Evolutionary conservation across 257 asterid genomes (phyloP).

Genomic region (Solanum chilense): DNA sequence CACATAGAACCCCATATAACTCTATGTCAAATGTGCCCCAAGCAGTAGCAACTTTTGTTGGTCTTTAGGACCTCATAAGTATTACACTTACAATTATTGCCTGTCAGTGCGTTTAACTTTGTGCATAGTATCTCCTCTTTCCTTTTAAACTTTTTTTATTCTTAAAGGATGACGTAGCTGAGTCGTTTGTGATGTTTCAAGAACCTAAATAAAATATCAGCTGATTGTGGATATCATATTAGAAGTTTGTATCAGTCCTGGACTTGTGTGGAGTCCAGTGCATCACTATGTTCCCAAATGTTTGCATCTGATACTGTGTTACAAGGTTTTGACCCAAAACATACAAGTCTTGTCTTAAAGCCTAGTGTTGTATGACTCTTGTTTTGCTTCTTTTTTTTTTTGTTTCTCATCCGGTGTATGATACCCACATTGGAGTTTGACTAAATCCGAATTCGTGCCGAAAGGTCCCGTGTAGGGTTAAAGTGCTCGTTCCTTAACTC

Average conservation of each 20-base stretch:
- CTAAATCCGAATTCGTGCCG: background rate
- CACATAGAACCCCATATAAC: background rate
- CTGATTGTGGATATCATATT: background rate
- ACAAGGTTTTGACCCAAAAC: background rate
- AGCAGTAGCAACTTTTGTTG: background rate
- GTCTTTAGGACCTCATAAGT: background rate
- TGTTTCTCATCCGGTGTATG: background rate
- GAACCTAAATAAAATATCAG: background rate
- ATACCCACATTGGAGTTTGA: background rate
- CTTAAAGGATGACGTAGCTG: background rate
- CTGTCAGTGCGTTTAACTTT: background rate
- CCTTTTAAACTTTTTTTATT: background rate
- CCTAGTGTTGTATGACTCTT: background rate
- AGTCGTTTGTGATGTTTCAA: background rate
- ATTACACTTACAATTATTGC: background rate
- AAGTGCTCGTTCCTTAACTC: background rate
- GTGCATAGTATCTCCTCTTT: background rate
- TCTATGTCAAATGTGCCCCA: background rate
- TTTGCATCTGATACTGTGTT: background rate
- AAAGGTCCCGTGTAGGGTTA: background rate
- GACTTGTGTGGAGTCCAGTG: background rate
- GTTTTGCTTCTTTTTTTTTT: no score
- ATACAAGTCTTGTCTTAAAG: background rate
- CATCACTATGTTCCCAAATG: background rate
- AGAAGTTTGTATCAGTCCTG: background rate